Conservation (phyloP, 495 filamentous ascomycete genomes). For the Talaromyces thailandensis region DNA sequence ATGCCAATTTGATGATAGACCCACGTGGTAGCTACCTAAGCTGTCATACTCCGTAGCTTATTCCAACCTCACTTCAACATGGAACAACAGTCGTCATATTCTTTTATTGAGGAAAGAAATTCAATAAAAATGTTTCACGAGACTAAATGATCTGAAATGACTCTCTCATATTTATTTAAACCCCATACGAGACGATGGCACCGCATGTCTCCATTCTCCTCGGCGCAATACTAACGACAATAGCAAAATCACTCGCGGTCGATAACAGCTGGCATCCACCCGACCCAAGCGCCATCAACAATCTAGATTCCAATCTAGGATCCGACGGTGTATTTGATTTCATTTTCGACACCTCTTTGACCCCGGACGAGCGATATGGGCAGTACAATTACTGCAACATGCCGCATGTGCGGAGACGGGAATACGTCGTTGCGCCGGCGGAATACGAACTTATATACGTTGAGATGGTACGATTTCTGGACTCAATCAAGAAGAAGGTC, state of each 20-base stretch:
- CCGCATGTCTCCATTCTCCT: background rate
- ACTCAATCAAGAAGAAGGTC: background rate
- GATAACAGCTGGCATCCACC: conserved; percentile 53
- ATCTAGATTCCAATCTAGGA: conserved; percentile 40
- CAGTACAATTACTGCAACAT: conserved; percentile 70
- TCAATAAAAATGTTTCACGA: background rate
- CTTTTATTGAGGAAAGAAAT: too few species aligned
- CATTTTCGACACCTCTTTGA: conserved; percentile 50
- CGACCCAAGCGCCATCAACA: conserved; percentile 45
- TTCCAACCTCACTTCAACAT: background rate
- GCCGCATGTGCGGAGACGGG: conserved; percentile 54
- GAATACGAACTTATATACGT: conserved; percentile 55
- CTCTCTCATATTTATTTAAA: background rate
- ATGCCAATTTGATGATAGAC: background rate
- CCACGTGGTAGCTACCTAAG: background rate
- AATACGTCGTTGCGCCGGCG: conserved; percentile 40
- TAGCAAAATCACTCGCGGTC: conserved; percentile 11
- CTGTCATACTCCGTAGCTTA: background rate
- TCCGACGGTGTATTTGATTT: conserved; percentile 51
- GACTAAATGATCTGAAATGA: background rate
- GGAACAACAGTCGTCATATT: background rate
- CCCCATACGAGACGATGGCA: background rate
- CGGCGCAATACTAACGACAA: background rate
- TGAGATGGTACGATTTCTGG: conserved; percentile 40
- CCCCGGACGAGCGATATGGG: conserved; percentile 38